These are phyloP conservation scores for Phytophthora megakarya DNA, from an alignment of 352 stramenopile genomes.

Conservation along the genomic window DNA sequence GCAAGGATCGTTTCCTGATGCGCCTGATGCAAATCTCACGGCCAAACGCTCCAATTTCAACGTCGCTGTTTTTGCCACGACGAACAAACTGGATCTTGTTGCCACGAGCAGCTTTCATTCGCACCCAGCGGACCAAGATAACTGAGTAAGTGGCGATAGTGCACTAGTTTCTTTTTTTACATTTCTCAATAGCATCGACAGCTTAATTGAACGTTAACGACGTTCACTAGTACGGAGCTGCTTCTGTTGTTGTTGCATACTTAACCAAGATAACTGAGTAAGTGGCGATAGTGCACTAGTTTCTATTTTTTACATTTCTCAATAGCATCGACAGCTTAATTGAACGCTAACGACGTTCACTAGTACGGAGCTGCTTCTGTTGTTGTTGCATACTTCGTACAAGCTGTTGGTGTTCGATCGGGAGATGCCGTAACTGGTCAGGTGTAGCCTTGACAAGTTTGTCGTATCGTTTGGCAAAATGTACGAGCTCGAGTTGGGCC, in stretches of 20 bases:
- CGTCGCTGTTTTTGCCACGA: constrained; percentile 43
- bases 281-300: no score
- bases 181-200: neutral
- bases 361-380: constrained; percentile 6
- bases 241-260: constrained; percentile 34
- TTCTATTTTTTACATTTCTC: constrained; percentile 13
- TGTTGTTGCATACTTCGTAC: constrained; percentile 42
- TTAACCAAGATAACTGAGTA: constrained; percentile 28
- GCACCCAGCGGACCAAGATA: constrained; percentile 23
- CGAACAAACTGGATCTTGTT: constrained; percentile 40
- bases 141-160: no score
- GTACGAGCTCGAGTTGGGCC: constrained; percentile 51
- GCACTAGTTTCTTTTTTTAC: no score
- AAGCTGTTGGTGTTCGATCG: constrained; percentile 46
- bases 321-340: neutral
- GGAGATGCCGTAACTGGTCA: constrained; percentile 40
- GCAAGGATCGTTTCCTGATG: constrained; percentile 6
- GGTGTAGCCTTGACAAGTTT: constrained; percentile 43
- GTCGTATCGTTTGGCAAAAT: constrained; percentile 63
- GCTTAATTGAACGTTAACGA: constrained; percentile 3
- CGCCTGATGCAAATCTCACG: constrained; percentile 28
- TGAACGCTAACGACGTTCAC: constrained; percentile 13
- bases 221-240: constrained; percentile 10
- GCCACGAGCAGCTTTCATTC: constrained; percentile 53
- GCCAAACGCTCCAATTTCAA: constrained; percentile 54